Evolutionary conservation across 192 early-diverging fungal species (phyloP).

Genomic region (Radiomyces spectabilis): DNA sequence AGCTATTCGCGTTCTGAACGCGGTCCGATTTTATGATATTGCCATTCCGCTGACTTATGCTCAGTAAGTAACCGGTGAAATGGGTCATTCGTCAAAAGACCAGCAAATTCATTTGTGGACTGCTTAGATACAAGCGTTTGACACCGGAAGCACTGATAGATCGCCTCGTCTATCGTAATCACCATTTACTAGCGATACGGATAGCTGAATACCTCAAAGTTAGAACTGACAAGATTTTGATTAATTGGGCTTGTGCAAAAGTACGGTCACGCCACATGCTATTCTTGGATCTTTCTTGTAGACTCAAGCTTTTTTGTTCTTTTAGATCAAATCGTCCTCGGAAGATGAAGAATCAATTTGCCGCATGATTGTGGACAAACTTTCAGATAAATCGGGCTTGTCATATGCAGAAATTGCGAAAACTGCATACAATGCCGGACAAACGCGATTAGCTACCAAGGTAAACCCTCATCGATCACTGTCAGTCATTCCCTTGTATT

Average conservation of each 20-base stretch:
- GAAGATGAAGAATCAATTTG: conserved; percentile 87
- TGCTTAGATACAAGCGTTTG: conserved; percentile 55
- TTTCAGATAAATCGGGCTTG: conserved; percentile 61
- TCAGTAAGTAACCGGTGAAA: conserved; percentile 53
- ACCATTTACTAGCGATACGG: conserved; percentile 78
- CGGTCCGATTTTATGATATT: conserved; percentile 73
- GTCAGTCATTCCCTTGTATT: neutral
- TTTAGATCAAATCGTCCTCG: conserved; percentile 67
- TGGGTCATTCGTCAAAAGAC: neutral
- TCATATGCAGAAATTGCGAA: conserved; percentile 92
- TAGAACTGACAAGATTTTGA: conserved; percentile 70
- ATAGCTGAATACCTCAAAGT: conserved; percentile 82
- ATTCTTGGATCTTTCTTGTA: no score
- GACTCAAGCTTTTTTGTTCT: conserved; percentile 9
- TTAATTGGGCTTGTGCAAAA: conserved; percentile 97
- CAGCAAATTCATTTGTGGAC: neutral
- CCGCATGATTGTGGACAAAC: conserved; percentile 69
- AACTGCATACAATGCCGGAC: conserved; percentile 79
- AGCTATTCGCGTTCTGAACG: conserved; percentile 81
- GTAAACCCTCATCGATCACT: conserved; percentile 22
- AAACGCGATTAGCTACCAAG: conserved; percentile 76
- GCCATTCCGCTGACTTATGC: conserved; percentile 85
- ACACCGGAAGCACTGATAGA: conserved; percentile 79
- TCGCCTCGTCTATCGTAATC: conserved; percentile 75
- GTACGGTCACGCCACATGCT: no score